Percentiles rank a stretch among this genome's conserved stretches.
phyloP scores from a whole-genome alignment of 768 basidiomycete species.

The Hericium erinaceus region DNA sequence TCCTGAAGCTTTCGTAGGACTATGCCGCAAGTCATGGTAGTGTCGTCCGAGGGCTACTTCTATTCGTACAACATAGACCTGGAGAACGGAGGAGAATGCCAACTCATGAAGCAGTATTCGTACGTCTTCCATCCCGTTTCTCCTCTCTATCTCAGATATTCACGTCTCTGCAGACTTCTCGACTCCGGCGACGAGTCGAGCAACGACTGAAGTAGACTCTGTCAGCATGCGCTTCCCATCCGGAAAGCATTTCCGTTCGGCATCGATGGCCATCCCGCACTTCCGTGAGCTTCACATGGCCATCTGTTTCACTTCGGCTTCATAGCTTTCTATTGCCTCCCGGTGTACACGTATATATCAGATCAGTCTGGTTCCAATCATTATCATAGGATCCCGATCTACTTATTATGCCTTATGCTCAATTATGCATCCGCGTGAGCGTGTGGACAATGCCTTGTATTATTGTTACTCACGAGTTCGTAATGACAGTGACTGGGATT shows the following conservation, averaged over 20 bases:
- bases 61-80: slow-evolving; percentile 94
- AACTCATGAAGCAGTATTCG: slow-evolving; percentile 91
- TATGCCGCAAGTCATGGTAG: slow-evolving; percentile 94
- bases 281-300: neutral
- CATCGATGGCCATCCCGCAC: neutral
- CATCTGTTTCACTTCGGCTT: neutral
- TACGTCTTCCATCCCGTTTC: slow-evolving; percentile 17
- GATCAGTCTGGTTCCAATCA: too few relatives aligned
- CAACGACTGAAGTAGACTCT: slow-evolving; percentile 2
- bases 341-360: neutral
- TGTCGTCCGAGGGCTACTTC: slow-evolving; percentile 91
- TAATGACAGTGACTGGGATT: too few relatives aligned
- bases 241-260: neutral
- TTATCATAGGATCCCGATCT: too few relatives aligned
- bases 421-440: too few relatives aligned
- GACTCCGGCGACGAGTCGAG: slow-evolving; percentile 18
- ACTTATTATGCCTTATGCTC: too few relatives aligned
- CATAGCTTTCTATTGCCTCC: neutral
- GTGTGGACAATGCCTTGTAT: too few relatives aligned
- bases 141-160: neutral
- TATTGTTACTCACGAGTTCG: too few relatives aligned
- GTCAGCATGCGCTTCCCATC: neutral
- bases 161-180: slow-evolving; percentile 13
- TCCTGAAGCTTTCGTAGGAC: slow-evolving; percentile 40
- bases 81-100: slow-evolving; percentile 93